These are phyloP conservation scores for Polytrichum commune DNA, from an alignment of 225 moss, liverwort and hornwort species.

Conservation along the genomic window DNA sequence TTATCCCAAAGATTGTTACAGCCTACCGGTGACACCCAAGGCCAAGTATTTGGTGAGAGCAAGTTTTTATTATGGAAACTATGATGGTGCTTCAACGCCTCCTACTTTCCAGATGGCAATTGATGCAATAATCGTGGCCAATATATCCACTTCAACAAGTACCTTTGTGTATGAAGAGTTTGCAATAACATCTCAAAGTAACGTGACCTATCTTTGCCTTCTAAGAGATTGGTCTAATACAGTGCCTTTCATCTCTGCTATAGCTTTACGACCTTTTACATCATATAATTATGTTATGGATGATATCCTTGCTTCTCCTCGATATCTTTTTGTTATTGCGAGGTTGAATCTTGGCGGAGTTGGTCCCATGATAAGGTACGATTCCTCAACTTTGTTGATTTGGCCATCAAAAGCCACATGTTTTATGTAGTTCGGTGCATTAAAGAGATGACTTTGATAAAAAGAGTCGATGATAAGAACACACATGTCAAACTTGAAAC, in stretches of 20 bases:
- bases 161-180: slow-evolving; percentile 14
- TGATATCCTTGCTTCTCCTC: no score
- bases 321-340: no score
- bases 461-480: no score
- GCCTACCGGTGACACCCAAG: slow-evolving; percentile 19
- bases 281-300: no score
- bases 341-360: no score
- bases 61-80: slow-evolving; percentile 22
- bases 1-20: slow-evolving; percentile 16
- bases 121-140: slow-evolving; percentile 17
- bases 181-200: slow-evolving; percentile 6
- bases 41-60: slow-evolving; percentile 25
- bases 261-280: neutral
- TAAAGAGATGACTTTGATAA: no score
- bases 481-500: no score
- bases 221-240: slow-evolving; percentile 1
- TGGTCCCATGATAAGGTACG: no score
- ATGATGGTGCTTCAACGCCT: slow-evolving; percentile 9
- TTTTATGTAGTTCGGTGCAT: no score
- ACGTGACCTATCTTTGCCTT: slow-evolving; percentile 25
- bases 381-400: no score
- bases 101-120: slow-evolving; percentile 20
- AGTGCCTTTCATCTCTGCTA: slow-evolving; percentile 25
- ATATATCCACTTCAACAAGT: neutral
- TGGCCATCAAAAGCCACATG: no score